Evolutionary conservation across 768 basidiomycete species (phyloP), one percentile per base, ranked within the genome.

Genomic region (Macrolepiota albuminosa): DNA sequence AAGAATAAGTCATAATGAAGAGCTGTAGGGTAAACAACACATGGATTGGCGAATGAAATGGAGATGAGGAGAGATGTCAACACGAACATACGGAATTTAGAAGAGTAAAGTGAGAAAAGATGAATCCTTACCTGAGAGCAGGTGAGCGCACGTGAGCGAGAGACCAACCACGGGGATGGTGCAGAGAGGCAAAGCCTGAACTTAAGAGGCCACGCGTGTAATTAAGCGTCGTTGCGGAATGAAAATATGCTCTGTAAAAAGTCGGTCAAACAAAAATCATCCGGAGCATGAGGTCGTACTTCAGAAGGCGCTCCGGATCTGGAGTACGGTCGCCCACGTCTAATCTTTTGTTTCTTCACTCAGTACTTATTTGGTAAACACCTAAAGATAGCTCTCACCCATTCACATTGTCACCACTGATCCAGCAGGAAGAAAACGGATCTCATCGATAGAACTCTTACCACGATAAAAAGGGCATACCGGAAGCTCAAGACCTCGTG

Each of bases 401-500:
- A 66, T 99, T 98, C 48, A 99, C 88, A 67, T 96, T 98, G 75
- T 99, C 96, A 14, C 97, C 97, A 65, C 96, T 94, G 68, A 60
- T n/a, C n/a, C 9, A 4, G 39, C 9, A 48, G 6, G n/a, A 24
- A 45, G 16, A 33, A 43, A 18, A 16, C 13, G 16, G 18, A 5
- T 13, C 18, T 13, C 18, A 21, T 49, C 21, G 33, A 21, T 18
- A 33, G 1, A 1, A 40, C 9, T 37, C 7, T 3, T 11, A 33
- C 18, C 3, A 11, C 9, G 18, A 26, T 14, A n/a, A 56, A 29
- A 42, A 39, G 39, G n/a, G 72, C 82, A 18, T 58, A 91, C 93
- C 93, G 82, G 72, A 98, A 98, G 70, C 91, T 95, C 54, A 88
- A 73, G 0, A 98, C 89, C 64, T 93, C 84, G 36, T 77, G 81